A percentile compares a stretch with the other conserved stretches of the same genome.
Evolutionary conservation across 192 early-diverging fungal genomes (phyloP).

Genomic region (Polychytrium aggregatum): DNA sequence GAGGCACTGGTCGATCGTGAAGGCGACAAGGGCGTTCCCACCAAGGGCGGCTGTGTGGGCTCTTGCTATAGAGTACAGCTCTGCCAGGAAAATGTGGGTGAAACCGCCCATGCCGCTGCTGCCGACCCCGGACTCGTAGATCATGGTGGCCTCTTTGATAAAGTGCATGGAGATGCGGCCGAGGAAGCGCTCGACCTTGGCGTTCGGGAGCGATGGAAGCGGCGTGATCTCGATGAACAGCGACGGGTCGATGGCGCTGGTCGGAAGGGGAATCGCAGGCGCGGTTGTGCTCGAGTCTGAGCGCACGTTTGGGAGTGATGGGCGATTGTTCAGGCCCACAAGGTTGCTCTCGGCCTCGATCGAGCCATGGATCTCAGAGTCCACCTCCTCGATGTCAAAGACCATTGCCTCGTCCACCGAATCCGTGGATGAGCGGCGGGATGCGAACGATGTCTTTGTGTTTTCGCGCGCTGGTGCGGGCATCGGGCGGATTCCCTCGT

Average conservation of each 20-base stretch:
- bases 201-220: conserved; percentile 48
- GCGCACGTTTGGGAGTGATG: too few species aligned
- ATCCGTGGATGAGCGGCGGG: too few species aligned
- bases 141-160: conserved; percentile 55
- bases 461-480: too few species aligned
- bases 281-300: not conserved
- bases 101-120: conserved; percentile 61
- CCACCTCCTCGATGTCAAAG: too few species aligned
- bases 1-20: conserved; percentile 51
- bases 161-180: conserved; percentile 71
- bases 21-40: conserved; percentile 60
- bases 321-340: too few species aligned
- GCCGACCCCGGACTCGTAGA: conserved; percentile 28
- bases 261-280: conserved; percentile 5
- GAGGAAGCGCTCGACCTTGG: conserved; percentile 37
- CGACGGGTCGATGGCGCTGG: conserved; percentile 14
- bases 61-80: conserved; percentile 52
- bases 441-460: too few species aligned
- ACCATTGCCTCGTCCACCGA: too few species aligned
- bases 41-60: conserved; percentile 58
- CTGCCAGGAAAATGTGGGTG: conserved; percentile 52
- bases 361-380: too few species aligned
- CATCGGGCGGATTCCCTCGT: too few species aligned
- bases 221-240: conserved; percentile 55
- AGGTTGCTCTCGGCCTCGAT: too few species aligned